phyloP scores from a whole-genome alignment of 164 flowering plant genomes.

The Vitis cinerea region DNA sequence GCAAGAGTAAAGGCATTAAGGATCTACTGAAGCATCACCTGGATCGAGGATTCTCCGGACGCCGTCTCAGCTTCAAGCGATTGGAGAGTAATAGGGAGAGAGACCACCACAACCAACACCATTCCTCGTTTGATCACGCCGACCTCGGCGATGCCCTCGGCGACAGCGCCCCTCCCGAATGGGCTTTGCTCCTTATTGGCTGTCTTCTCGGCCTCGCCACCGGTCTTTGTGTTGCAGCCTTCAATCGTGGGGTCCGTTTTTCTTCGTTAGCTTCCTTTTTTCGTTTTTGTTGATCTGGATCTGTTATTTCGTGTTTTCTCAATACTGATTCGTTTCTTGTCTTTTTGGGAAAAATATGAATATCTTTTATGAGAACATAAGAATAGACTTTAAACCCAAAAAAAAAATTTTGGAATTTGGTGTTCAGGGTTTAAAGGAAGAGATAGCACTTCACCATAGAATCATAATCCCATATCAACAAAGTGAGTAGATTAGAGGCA shows the following conservation, averaged over 20 bases:
- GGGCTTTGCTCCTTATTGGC: conserved; percentile 91
- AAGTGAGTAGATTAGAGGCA: too few relatives aligned
- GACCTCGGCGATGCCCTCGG: conserved; percentile 44
- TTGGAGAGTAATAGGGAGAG: conserved; percentile 10
- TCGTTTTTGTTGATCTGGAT: neutral
- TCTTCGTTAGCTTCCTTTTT: neutral
- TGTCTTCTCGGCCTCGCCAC: conserved; percentile 97
- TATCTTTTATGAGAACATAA: too few relatives aligned
- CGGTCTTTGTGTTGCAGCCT: conserved; percentile 88
- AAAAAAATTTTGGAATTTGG: too few relatives aligned
- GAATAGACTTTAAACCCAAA: too few relatives aligned
- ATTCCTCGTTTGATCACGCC: conserved; percentile 4
- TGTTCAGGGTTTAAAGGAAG: too few relatives aligned
- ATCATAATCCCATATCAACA: too few relatives aligned
- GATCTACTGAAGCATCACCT: conserved; percentile 25
- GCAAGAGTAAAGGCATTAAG: conserved; percentile 5
- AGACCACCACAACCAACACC: conserved; percentile 1
- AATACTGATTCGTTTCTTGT: neutral
- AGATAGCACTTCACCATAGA: too few relatives aligned
- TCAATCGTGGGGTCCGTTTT: conserved; percentile 70
- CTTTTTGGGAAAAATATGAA: neutral
- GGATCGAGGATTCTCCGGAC: conserved; percentile 32
- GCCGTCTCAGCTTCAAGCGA: conserved; percentile 33
- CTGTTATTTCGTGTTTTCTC: neutral
- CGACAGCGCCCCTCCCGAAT: conserved; percentile 91